Percentiles rank a stretch among this genome's conserved stretches.
These are phyloP conservation scores for Ophiocytium majus DNA, from an alignment of 352 stramenopile species.

Conservation along the genomic window DNA sequence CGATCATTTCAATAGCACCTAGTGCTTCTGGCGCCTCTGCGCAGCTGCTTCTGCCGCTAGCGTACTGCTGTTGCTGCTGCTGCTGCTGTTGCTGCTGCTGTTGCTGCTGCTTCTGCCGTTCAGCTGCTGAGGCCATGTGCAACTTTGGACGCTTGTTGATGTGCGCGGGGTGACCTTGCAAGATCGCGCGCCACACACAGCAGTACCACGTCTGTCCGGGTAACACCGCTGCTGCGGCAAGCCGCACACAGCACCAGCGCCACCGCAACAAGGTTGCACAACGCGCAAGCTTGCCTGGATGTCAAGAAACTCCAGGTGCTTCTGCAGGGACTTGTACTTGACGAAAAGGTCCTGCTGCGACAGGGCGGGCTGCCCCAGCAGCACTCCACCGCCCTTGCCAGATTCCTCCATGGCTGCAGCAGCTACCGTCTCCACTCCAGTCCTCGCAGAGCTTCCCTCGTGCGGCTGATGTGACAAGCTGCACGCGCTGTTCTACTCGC, in stretches of 20 bases:
- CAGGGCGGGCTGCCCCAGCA: not conserved
- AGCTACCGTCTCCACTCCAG: too few relatives aligned
- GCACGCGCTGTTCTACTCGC: too few relatives aligned
- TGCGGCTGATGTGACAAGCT: too few relatives aligned
- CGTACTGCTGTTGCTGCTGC: too few relatives aligned
- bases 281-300: conserved; percentile 68
- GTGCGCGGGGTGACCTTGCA: not conserved
- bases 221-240: not conserved
- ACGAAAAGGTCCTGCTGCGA: conserved; percentile 69
- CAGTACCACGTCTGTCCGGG: not conserved
- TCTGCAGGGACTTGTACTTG: conserved; percentile 76
- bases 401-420: too few relatives aligned
- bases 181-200: not conserved
- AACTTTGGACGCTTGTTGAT: not conserved
- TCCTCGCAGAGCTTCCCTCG: too few relatives aligned
- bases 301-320: conserved; percentile 80
- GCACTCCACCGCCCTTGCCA: not conserved
- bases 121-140: not conserved
- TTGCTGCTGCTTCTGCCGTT: not conserved
- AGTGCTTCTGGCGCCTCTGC: too few relatives aligned
- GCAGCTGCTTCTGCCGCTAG: too few relatives aligned
- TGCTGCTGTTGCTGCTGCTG: too few relatives aligned
- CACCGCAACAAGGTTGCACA: not conserved
- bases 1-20: too few relatives aligned
- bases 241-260: not conserved